Evolutionary conservation across 345 rosid species (phyloP).

Genomic region (Citrus unshiu): DNA sequence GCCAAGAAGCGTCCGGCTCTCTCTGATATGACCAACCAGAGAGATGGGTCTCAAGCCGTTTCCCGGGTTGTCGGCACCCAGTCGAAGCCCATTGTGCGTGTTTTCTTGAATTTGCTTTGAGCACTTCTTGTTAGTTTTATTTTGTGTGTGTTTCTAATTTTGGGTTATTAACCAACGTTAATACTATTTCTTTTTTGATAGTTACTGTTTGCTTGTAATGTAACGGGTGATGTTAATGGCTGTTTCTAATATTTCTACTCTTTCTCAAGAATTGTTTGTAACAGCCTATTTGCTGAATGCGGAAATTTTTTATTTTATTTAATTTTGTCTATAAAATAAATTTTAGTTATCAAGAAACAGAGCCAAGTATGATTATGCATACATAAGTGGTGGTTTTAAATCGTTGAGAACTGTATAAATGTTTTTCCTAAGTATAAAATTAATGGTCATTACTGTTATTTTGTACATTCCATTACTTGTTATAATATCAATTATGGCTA

Average conservation of each 20-base stretch:
- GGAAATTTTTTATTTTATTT: background rate
- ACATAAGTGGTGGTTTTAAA: background rate
- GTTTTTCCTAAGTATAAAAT: background rate
- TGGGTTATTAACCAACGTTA: no score
- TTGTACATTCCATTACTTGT: background rate
- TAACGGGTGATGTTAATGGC: background rate
- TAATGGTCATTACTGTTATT: background rate
- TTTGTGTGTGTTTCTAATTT: background rate
- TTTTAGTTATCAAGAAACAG: background rate
- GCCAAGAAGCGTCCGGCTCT: constrained; percentile 17
- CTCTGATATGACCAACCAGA: background rate
- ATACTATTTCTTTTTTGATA: background rate
- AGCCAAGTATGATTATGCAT: background rate
- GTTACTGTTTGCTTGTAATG: background rate
- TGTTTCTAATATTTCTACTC: background rate
- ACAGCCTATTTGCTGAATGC: no score
- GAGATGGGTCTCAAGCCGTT: background rate
- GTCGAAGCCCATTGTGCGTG: constrained; percentile 2
- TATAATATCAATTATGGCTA: background rate
- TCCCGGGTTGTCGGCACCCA: background rate
- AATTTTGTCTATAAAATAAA: background rate
- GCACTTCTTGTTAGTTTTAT: background rate
- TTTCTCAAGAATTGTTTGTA: background rate
- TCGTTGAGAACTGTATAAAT: background rate
- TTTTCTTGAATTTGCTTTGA: background rate